Base-by-base conservation (phyloP, 306 rosid genomes). In the Nissolia schottii region DNA sequence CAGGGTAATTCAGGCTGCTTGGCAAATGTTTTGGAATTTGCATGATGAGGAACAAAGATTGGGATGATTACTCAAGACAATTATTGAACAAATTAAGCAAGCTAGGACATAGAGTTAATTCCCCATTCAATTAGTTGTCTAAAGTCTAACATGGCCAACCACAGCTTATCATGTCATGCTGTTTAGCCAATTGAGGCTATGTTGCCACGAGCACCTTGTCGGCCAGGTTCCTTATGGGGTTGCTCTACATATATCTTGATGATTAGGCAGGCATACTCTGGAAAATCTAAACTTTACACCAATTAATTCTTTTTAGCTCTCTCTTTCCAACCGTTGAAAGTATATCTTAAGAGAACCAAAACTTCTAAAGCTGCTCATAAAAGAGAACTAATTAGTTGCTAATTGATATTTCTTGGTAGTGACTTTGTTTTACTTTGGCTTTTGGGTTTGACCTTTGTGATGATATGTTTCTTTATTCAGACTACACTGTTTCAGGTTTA, bases 391-490 rank as follows among this genome's bases (percentile, higher is more conserved):
- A 15, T 41, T 65, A 16, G 3, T 40, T 37, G 31, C 49, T 37
- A 67, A 43, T 45, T 61, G 70, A 66, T 31, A 54, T 74, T 80
- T 81, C 13, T 53, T 75, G 48, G 58, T 77, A 68, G 75, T 32
- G 68, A 54, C 64, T 29, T 67, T 73, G 28, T 31, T 45, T n/a
- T 37, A 8, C n/a, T 59, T 34, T 49, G 53, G 43, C 72, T 66
- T 76, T 35, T 69, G 57, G 43, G 59, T 77, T 81, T 71, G 82
- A 81, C 84, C 78, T 68, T 19, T 34, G 56, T 41, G 14, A 46
- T 68, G 83, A 81, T 62, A 66, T 54, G 41, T 50, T 76, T 59
- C 5, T 77, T 80, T 76, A 70, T 59, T 64, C 28, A 5, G 37
- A 64, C 29, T 18, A 32, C 77, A 64, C 79, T 75, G 50, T 56